These are phyloP conservation scores for Epichloe glyceriae DNA, from an alignment of 2,329 filamentous ascomycete species.

Conservation along the genomic window DNA sequence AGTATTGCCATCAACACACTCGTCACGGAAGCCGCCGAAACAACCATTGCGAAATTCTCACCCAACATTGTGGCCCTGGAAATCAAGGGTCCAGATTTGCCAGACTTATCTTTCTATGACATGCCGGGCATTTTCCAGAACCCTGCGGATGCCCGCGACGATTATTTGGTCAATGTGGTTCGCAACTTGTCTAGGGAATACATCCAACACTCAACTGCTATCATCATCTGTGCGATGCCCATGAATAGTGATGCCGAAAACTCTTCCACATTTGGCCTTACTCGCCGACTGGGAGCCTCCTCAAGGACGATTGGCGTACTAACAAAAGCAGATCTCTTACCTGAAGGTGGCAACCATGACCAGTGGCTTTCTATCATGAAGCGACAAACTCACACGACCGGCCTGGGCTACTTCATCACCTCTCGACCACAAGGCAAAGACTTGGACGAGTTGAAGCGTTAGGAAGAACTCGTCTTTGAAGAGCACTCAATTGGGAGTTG, in stretches of 20 bases:
- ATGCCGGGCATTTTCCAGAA: conserved; percentile 72
- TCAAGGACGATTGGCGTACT: conserved; percentile 59
- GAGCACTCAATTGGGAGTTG: conserved; percentile 26
- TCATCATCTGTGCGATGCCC: conserved; percentile 64
- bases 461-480: conserved; percentile 41
- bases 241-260: conserved; percentile 71
- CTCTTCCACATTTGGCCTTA: conserved; percentile 55
- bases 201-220: conserved; percentile 53
- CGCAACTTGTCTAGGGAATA: conserved; percentile 58
- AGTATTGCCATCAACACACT: conserved; percentile 24
- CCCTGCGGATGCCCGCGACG: conserved; percentile 47
- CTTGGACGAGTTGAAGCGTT: conserved; percentile 36
- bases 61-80: conserved; percentile 70
- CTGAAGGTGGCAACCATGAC: conserved; percentile 30
- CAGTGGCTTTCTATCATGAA: conserved; percentile 54
- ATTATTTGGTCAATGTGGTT: conserved; percentile 59
- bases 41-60: conserved; percentile 54
- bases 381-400: conserved; percentile 47
- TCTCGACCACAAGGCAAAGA: conserved; percentile 48
- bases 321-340: conserved; percentile 70
- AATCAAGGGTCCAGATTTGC: conserved; percentile 57
- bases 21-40: conserved; percentile 23
- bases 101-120: conserved; percentile 72
- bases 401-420: conserved; percentile 69
- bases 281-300: conserved; percentile 43